Evolutionary conservation across 192 early-diverging fungal genomes (phyloP), one percentile per base, ranked within the genome.

Genomic region (Backusella mclennaniae): DNA sequence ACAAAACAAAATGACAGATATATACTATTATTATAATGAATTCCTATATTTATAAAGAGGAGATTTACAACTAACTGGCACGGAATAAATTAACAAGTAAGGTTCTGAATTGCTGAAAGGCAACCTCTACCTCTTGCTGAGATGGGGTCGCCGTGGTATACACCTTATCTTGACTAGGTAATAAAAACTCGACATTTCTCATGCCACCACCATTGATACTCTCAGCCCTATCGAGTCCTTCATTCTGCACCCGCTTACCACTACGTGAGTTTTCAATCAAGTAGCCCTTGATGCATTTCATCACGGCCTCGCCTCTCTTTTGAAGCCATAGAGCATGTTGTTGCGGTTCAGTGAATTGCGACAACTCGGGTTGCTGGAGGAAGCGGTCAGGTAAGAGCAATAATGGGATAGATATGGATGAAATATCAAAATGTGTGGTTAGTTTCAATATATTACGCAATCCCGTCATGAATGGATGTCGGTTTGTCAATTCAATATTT

Each of bases 361-460:
- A 41, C 21, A 79, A 5, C 67, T 81, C 75, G 15, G 77, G 69
- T n/a, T 76, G 67, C 29, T 82, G 79, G 11, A 74, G 56, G 70
- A 73, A 75, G 14, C 39, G 72, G 12, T 88, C 79, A 14, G 91
- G 92, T 41, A 93, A 69, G 76, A 94, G 78, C n/a, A 94, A 68
- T 31, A 94, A 76, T 6, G 93, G 93, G 2, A 94, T 52, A 4
- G 89, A 89, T 0, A 94, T 73, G 56, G 85, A 82, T 29, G 86
- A 79, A 49, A 94, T 89, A 66, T 93, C 91, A 67, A 85, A 90
- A 15, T 85, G 84, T 49, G 89, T 85, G 12, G 89, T 86, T 8
- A 84, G 74, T 53, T 85, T 81, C 29, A 94, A 69, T 44, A 94
- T 92, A 52, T 89, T 85, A 11, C 91, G 85, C 38, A 93, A 80